Percentiles rank a stretch among this genome's conserved stretches.
Evolutionary conservation across 2,329 filamentous ascomycete genomes (phyloP).

Genomic region (Fusarium paranaense): DNA sequence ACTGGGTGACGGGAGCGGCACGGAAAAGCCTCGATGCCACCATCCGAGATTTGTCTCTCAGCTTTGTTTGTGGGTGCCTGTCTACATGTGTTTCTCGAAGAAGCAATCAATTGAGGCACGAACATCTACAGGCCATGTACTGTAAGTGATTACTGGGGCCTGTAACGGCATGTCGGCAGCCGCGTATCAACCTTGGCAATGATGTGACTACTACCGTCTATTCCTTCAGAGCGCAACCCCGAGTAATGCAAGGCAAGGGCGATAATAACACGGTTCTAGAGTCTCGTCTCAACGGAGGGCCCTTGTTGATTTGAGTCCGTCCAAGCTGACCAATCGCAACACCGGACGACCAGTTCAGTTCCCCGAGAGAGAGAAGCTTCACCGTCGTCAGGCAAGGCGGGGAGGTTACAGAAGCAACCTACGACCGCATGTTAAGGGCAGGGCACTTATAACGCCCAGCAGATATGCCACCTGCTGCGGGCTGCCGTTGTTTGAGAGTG

Average conservation of each 20-base stretch:
- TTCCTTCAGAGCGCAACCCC: background rate
- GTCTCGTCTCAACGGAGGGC: background rate
- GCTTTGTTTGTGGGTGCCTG: constrained; percentile 2
- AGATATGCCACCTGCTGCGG: too few species aligned
- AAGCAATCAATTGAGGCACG: background rate
- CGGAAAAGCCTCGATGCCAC: constrained; percentile 28
- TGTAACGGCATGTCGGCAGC: background rate
- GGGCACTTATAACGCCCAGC: constrained; percentile 12
- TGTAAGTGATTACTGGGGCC: background rate
- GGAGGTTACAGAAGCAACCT: constrained; percentile 1
- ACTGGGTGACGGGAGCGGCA: constrained; percentile 10
- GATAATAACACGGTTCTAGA: background rate
- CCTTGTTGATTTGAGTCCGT: background rate
- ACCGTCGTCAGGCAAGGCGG: background rate
- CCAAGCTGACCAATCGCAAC: background rate
- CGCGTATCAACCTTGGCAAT: background rate
- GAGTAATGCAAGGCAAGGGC: background rate
- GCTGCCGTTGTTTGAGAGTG: background rate
- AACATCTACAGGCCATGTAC: background rate
- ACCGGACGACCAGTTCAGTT: background rate
- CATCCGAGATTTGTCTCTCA: constrained; percentile 20
- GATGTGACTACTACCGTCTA: background rate
- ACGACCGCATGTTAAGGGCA: constrained; percentile 11
- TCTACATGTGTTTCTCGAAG: background rate
- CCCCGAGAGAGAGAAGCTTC: background rate